Evolutionary conservation across 164 flowering plant genomes (phyloP).

Genomic region (Vitis labrusca): DNA sequence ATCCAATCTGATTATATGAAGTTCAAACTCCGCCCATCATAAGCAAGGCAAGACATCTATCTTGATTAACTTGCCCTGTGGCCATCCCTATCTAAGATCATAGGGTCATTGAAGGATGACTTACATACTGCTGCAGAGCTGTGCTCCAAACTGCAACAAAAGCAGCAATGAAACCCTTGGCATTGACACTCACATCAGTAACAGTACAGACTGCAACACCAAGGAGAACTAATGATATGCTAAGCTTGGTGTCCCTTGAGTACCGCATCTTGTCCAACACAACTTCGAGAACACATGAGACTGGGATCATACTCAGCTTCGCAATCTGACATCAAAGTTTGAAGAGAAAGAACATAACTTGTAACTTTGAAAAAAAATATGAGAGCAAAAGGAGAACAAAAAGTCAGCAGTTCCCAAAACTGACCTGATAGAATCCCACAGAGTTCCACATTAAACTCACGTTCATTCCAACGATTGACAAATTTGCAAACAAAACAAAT

Average conservation of each 20-base stretch:
- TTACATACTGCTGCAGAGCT: slow-evolving; percentile 85
- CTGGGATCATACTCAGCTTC: slow-evolving; percentile 91
- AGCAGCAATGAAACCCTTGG: slow-evolving; percentile 79
- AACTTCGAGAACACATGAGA: slow-evolving; percentile 79
- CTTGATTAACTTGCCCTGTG: no score
- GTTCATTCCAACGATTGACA: slow-evolving; percentile 94
- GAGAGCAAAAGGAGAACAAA: background rate
- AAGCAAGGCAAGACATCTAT: no score
- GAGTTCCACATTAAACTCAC: slow-evolving; percentile 94
- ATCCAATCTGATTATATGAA: no score
- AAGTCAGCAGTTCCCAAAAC: background rate
- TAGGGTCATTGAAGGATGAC: slow-evolving; percentile 21
- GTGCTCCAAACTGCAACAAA: slow-evolving; percentile 90
- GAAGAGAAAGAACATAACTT: background rate
- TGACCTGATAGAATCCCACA: slow-evolving; percentile 90
- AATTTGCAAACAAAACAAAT: slow-evolving; percentile 80
- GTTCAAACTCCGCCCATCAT: no score
- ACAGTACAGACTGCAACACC: slow-evolving; percentile 94
- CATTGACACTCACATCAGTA: slow-evolving; percentile 86
- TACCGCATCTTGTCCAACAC: slow-evolving; percentile 70
- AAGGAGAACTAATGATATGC: slow-evolving; percentile 70
- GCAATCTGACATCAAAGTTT: slow-evolving; percentile 59
- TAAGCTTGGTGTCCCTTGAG: slow-evolving; percentile 85
- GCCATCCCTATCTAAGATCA: background rate
- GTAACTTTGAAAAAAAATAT: background rate